Conservation (phyloP, 768 basidiomycete genomes). For the Sarcodon aspratus region DNA sequence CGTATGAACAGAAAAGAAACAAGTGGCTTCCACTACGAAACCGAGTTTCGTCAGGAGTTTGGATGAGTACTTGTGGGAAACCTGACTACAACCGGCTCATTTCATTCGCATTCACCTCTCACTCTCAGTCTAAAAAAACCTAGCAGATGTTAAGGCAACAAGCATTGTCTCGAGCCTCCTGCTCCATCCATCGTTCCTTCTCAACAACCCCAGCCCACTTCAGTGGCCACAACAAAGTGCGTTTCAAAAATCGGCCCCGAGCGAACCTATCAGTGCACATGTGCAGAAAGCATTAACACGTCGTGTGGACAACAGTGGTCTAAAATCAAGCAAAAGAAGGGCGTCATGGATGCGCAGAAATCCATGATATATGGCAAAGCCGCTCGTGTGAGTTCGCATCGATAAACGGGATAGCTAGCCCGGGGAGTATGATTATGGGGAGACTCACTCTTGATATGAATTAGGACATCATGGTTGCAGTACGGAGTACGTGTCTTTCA, state of each 20-base stretch:
- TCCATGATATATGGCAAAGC: constrained; percentile 45
- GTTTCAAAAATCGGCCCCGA: background rate
- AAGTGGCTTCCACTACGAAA: too few species aligned
- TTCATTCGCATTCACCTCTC: too few species aligned
- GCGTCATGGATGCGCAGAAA: constrained; percentile 49
- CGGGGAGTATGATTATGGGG: constrained; percentile 1
- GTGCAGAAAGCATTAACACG: too few species aligned
- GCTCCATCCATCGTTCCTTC: constrained; percentile 12
- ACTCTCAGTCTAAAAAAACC: too few species aligned
- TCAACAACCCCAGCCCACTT: constrained; percentile 13
- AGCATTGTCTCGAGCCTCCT: background rate
- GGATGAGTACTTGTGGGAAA: too few species aligned
- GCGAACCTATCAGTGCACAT: background rate
- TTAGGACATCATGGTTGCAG: constrained; percentile 55
- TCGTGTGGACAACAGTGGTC: constrained; percentile 40
- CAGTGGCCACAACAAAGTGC: constrained; percentile 32
- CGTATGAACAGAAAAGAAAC: too few species aligned
- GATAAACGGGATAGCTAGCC: background rate
- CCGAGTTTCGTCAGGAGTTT: too few species aligned
- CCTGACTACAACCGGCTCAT: too few species aligned
- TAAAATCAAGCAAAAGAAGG: constrained; percentile 66
- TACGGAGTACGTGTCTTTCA: constrained; percentile 31
- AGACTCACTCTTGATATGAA: background rate
- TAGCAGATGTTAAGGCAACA: too few species aligned
- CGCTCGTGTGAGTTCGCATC: constrained; percentile 31